Conservation (phyloP, 768 basidiomycete genomes). For the Favolaschia claudopus region DNA sequence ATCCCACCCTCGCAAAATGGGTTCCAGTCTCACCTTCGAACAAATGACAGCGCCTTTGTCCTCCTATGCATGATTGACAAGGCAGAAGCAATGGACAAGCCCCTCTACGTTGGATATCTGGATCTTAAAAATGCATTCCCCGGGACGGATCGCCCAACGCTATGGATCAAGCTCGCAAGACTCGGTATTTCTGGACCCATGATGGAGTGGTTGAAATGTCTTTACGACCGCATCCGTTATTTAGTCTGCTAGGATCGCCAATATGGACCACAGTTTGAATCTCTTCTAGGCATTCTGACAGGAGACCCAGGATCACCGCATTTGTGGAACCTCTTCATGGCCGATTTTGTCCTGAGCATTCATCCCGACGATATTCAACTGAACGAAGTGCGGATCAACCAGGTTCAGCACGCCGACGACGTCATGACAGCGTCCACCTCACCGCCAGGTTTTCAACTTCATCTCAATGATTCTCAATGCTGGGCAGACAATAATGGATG, state of each 20-base stretch:
- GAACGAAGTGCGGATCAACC: neutral
- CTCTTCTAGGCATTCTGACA: constrained; percentile 1
- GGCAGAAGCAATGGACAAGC: neutral
- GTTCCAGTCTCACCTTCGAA: neutral
- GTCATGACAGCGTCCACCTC: neutral
- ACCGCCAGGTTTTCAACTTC: neutral
- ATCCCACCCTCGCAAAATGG: neutral
- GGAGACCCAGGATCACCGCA: neutral
- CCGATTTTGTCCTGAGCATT: neutral
- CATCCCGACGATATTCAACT: neutral
- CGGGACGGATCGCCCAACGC: neutral
- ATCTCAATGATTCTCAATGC: neutral
- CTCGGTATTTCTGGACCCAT: constrained; percentile 15
- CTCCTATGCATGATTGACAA: neutral
- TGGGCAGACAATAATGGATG: constrained; percentile 2
- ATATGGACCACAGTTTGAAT: neutral
- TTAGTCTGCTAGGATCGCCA: neutral
- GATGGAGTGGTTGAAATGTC: constrained; percentile 14
- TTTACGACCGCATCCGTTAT: constrained; percentile 16
- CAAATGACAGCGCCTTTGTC: constrained; percentile 4
- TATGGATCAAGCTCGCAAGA: neutral
- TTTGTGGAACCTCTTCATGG: neutral
- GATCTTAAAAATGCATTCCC: constrained; percentile 11
- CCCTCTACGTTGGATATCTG: neutral
- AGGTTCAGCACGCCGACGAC: constrained; percentile 4